These are phyloP conservation scores for Fusarium buxicola DNA, from an alignment of 2,329 filamentous ascomycete genomes.

Conservation along the genomic window DNA sequence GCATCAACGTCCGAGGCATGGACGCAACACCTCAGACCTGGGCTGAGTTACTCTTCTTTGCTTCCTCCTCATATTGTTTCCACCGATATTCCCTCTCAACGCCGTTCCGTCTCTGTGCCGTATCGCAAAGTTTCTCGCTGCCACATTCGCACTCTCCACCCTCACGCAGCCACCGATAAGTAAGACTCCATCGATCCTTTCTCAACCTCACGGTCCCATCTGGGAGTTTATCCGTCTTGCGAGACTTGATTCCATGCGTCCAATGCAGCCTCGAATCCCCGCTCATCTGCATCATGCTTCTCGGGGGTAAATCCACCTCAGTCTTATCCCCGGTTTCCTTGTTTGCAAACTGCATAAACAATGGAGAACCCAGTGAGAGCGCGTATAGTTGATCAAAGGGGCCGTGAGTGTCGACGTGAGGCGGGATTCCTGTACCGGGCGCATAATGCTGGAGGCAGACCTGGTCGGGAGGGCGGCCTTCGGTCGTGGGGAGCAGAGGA, in stretches of 20 bases:
- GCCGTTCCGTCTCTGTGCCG: slow-evolving; percentile 59
- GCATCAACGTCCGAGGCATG: not conserved
- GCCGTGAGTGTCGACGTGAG: slow-evolving; percentile 69
- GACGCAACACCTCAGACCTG: not conserved
- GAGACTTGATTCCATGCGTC: slow-evolving; percentile 66
- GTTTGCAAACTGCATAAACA: slow-evolving; percentile 59
- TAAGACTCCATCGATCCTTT: slow-evolving; percentile 64
- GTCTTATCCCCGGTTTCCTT: slow-evolving; percentile 44
- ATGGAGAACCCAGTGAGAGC: slow-evolving; percentile 55
- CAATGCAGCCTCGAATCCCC: slow-evolving; percentile 64
- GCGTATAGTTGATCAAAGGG: slow-evolving; percentile 59
- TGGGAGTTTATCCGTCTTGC: slow-evolving; percentile 61
- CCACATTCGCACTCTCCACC: slow-evolving; percentile 63
- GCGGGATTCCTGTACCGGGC: slow-evolving; percentile 69
- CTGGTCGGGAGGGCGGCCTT: slow-evolving; percentile 63
- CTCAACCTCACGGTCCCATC: slow-evolving; percentile 60
- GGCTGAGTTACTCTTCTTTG: slow-evolving; percentile 17
- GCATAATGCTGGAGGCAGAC: slow-evolving; percentile 71
- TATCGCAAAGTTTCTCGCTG: slow-evolving; percentile 62
- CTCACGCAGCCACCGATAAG: slow-evolving; percentile 64
- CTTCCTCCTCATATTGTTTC: slow-evolving; percentile 52
- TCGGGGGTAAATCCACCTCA: slow-evolving; percentile 60
- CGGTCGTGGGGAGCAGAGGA: slow-evolving; percentile 59
- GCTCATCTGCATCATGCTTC: slow-evolving; percentile 64
- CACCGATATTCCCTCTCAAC: slow-evolving; percentile 64